Percentiles rank a stretch among this genome's conserved stretches.
Conservation (phyloP, 805 yeast species). For the Debaryomyces castellii region DNA sequence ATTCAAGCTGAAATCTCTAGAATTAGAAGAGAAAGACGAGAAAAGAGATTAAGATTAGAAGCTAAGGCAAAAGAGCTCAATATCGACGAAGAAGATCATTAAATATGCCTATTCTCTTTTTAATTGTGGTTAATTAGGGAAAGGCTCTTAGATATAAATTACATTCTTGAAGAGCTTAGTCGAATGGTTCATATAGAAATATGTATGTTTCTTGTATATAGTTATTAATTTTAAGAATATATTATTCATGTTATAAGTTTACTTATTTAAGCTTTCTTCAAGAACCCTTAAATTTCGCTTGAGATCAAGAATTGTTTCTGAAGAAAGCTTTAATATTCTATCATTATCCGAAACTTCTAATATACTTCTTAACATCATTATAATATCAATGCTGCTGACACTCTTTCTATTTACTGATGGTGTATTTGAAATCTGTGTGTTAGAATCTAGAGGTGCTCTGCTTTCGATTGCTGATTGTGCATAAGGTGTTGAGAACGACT, state of each 20-base stretch:
- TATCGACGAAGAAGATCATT: conserved; percentile 51
- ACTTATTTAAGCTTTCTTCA: conserved; percentile 5
- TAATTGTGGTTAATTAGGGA: too few relatives aligned
- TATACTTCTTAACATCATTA: conserved; percentile 13
- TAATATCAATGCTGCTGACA: conserved; percentile 9
- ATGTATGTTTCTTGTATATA: conserved; percentile 1
- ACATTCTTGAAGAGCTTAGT: too few relatives aligned
- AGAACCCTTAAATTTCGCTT: conserved; percentile 18
- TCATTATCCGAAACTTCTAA: conserved; percentile 16
- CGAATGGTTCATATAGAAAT: neutral
- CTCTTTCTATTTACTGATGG: conserved; percentile 3
- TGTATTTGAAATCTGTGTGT: neutral
- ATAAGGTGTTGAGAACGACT: conserved; percentile 40
- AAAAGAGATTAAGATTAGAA: conserved; percentile 71
- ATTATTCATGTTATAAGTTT: neutral
- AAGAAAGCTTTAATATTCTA: conserved; percentile 18
- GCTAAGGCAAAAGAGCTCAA: conserved; percentile 70
- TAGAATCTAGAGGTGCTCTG: neutral
- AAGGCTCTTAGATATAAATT: too few relatives aligned
- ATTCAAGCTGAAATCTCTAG: conserved; percentile 89
- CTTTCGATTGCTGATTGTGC: conserved; percentile 26
- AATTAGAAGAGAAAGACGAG: conserved; percentile 72
- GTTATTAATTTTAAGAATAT: neutral
- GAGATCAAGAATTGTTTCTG: conserved; percentile 25
- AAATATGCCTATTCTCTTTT: too few relatives aligned